Conservation (phyloP, 306 rosid species). For the Vicia villosa region DNA sequence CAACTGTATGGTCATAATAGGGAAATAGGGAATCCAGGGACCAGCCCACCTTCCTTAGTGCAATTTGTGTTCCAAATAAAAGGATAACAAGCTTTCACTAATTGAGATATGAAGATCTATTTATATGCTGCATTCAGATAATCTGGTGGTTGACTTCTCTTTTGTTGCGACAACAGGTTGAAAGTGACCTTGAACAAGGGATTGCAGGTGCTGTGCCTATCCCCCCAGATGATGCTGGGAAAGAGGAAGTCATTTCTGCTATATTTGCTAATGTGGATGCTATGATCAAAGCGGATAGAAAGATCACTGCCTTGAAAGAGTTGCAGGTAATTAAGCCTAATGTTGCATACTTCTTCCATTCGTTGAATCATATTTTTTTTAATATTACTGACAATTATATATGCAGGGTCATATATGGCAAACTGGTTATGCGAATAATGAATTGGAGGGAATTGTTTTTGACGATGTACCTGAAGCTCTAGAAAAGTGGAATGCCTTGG, state of each 20-base stretch:
- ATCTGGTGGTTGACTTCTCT: constrained; percentile 23
- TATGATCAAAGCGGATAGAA: constrained; percentile 96
- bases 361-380: constrained; percentile 28
- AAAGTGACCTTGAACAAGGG: constrained; percentile 81
- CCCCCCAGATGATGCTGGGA: constrained; percentile 75
- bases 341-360: constrained; percentile 10
- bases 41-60: constrained; percentile 26
- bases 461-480: constrained; percentile 94
- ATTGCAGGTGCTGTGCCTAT: constrained; percentile 75
- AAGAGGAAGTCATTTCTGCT: constrained; percentile 79
- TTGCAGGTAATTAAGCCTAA: constrained; percentile 67
- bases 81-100: constrained; percentile 5
- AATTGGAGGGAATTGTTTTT: constrained; percentile 80
- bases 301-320: constrained; percentile 90
- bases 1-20: constrained; percentile 30
- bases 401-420: constrained; percentile 95
- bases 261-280: constrained; percentile 79
- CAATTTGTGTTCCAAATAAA: constrained; percentile 26
- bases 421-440: constrained; percentile 81
- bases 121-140: constrained; percentile 17
- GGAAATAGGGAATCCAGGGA: constrained; percentile 32
- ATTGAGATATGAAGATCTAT: constrained; percentile 23
- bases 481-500: constrained; percentile 77
- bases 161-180: constrained; percentile 54
- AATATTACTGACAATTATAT: constrained; percentile 36